Percentiles rank a stretch among this genome's conserved stretches.
These are phyloP conservation scores for Pythium plurisporium DNA, from an alignment of 352 stramenopile genomes.

Conservation along the genomic window DNA sequence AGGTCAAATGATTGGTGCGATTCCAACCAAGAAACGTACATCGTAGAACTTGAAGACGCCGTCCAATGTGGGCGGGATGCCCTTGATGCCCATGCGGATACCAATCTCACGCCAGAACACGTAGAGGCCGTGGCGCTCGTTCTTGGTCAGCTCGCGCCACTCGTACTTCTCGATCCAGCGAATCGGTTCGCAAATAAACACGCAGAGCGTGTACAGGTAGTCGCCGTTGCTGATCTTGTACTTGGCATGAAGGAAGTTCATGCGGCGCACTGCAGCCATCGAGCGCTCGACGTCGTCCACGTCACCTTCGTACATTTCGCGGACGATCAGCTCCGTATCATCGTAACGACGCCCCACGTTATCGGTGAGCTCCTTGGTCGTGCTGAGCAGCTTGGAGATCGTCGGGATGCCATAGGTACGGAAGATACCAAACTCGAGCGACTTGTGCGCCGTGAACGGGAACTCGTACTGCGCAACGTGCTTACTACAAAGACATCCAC, in stretches of 20 bases:
- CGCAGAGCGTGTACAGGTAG: conserved; percentile 16
- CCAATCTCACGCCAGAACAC: conserved; percentile 17
- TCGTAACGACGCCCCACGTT: conserved; percentile 10
- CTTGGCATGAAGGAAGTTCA: conserved; percentile 18
- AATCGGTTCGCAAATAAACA: conserved; percentile 14
- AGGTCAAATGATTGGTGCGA: too few relatives aligned
- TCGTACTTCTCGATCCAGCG: conserved; percentile 13
- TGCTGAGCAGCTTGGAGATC: conserved; percentile 8
- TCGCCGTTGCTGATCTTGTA: conserved; percentile 16
- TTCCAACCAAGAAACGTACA: too few relatives aligned
- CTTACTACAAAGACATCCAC: too few relatives aligned
- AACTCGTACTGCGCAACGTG: conserved; percentile 17
- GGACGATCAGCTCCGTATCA: conserved; percentile 11
- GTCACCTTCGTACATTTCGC: conserved; percentile 13
- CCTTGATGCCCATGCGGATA: conserved; percentile 16
- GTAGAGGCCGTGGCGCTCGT: conserved; percentile 4
- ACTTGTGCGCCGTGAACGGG: conserved; percentile 6
- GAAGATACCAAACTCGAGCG: conserved; percentile 16
- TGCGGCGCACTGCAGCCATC: conserved; percentile 4
- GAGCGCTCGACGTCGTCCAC: conserved; percentile 7
- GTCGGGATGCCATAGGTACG: conserved; percentile 17
- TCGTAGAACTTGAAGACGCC: conserved; percentile 13
- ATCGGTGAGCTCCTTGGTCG: conserved; percentile 9
- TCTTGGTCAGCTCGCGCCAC: conserved; percentile 7
- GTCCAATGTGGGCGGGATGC: conserved; percentile 2